Evolutionary conservation across 495 filamentous ascomycete species (phyloP).

Genomic region (Neurospora cerealis): DNA sequence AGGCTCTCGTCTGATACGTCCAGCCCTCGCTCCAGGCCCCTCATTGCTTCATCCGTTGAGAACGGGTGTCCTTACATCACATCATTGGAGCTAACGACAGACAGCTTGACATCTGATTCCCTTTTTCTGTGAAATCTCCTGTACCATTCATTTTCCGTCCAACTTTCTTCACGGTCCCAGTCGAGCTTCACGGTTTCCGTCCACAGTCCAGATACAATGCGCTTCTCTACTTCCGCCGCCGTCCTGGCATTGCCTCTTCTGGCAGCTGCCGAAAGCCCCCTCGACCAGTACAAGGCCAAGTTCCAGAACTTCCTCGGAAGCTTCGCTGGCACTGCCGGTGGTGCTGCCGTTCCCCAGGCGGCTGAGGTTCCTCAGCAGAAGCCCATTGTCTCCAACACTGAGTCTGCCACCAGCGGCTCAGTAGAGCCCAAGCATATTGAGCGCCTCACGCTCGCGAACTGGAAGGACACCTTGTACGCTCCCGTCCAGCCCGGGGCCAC

Average conservation of each 20-base stretch:
- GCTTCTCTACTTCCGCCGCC: slow-evolving; percentile 48
- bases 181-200: neutral
- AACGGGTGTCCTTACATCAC: neutral
- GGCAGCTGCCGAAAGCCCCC: slow-evolving; percentile 45
- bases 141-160: slow-evolving; percentile 2
- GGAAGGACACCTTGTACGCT: slow-evolving; percentile 54
- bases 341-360: slow-evolving; percentile 40
- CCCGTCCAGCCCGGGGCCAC: slow-evolving; percentile 46
- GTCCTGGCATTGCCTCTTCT: slow-evolving; percentile 59
- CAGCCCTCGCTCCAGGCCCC: neutral
- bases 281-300: slow-evolving; percentile 54
- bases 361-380: slow-evolving; percentile 33
- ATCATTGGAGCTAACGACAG: neutral
- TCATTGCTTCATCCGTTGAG: neutral
- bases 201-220: slow-evolving; percentile 46
- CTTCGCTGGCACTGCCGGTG: slow-evolving; percentile 8
- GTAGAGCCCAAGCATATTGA: slow-evolving; percentile 36
- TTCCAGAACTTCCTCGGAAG: slow-evolving; percentile 49
- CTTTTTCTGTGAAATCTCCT: neutral
- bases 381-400: slow-evolving; percentile 20
- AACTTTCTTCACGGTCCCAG: neutral
- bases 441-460: slow-evolving; percentile 63
- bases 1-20: neutral
- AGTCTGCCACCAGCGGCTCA: slow-evolving; percentile 24
- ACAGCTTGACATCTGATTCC: neutral